Conservation (phyloP, 768 basidiomycete genomes). For the Amanita rubescens region DNA sequence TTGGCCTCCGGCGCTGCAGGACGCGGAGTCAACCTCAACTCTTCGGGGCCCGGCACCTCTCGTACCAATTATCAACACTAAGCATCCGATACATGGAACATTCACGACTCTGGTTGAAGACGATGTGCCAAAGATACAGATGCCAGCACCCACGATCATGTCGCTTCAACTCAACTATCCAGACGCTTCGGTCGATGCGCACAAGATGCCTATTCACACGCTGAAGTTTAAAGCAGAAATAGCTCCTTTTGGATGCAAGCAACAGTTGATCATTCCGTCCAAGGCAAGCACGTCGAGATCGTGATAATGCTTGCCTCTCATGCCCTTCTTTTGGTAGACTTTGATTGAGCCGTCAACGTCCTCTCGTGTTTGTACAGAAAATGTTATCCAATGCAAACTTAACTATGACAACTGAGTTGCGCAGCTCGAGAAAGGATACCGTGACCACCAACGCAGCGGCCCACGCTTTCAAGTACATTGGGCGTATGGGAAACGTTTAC, state of each 20-base stretch:
- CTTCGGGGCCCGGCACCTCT: not conserved
- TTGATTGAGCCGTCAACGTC: too few relatives aligned
- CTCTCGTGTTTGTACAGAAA: too few relatives aligned
- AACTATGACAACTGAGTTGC: too few relatives aligned
- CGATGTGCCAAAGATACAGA: not conserved
- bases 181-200: not conserved
- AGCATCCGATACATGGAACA: not conserved
- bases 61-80: not conserved
- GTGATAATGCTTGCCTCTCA: not conserved
- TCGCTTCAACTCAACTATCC: not conserved
- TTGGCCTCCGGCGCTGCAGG: not conserved
- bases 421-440: too few relatives aligned
- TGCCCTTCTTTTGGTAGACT: not conserved
- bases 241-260: not conserved
- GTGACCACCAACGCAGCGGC: too few relatives aligned
- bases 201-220: not conserved
- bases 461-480: too few relatives aligned
- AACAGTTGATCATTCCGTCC: conserved; percentile 1
- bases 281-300: not conserved
- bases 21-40: not conserved
- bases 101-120: not conserved
- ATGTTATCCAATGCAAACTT: too few relatives aligned
- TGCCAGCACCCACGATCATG: not conserved
- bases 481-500: too few relatives aligned
- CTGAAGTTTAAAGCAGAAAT: not conserved